Conservation (phyloP, 78 protist genomes). For the Trichosphaerium sp. region DNA sequence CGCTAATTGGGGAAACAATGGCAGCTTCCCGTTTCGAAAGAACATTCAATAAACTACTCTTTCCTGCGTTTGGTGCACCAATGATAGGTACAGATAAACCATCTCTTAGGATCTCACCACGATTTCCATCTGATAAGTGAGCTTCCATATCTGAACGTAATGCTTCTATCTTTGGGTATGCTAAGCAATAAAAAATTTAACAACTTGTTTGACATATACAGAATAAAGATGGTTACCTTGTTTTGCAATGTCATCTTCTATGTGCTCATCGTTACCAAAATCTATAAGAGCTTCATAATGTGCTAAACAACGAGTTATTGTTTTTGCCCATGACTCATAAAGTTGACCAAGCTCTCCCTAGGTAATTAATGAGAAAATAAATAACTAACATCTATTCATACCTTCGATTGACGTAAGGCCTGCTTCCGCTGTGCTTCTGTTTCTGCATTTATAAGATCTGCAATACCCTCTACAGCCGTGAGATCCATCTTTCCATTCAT, state of each 20-base stretch:
- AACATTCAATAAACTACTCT: conserved; percentile 63
- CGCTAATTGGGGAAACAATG: conserved; percentile 73
- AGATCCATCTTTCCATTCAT: conserved; percentile 73
- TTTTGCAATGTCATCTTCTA: conserved; percentile 47
- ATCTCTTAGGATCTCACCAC: conserved; percentile 57
- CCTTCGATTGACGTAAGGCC: conserved; percentile 57
- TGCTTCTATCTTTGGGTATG: neutral
- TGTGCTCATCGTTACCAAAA: conserved; percentile 79
- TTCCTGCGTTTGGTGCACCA: conserved; percentile 77
- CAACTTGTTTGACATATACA: neutral
- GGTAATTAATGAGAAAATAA: neutral
- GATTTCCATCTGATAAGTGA: conserved; percentile 41
- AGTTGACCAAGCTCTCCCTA: conserved; percentile 26
- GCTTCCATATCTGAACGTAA: neutral
- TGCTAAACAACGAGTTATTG: conserved; percentile 34
- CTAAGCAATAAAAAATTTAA: neutral
- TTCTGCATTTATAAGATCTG: conserved; percentile 71
- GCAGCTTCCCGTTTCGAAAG: conserved; percentile 71
- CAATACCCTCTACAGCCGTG: conserved; percentile 70
- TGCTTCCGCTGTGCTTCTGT: conserved; percentile 65
- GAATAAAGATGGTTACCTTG: neutral
- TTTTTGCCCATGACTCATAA: conserved; percentile 10
- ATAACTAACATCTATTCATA: neutral
- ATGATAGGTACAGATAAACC: conserved; percentile 57
- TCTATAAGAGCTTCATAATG: conserved; percentile 81